Evolutionary conservation across 2,329 filamentous ascomycete genomes (phyloP).

Genomic region (Geosmithia putterillii): DNA sequence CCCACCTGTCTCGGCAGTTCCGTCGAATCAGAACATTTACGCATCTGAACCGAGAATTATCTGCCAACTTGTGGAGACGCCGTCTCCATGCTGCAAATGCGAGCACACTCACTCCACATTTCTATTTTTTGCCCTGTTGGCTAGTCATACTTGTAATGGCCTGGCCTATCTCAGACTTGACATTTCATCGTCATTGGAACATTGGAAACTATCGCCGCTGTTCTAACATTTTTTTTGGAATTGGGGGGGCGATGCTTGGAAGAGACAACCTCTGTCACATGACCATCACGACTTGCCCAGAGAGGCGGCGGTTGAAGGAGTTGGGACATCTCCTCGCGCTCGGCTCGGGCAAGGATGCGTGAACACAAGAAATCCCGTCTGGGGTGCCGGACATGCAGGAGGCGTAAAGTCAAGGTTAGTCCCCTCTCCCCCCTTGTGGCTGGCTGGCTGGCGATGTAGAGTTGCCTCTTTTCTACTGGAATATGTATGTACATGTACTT

Average conservation of each 20-base stretch:
- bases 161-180: background rate
- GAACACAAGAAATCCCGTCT: slow-evolving; percentile 6
- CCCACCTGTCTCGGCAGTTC: background rate
- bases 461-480: no score
- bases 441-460: no score
- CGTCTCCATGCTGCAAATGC: background rate
- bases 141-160: background rate
- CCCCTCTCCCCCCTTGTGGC: background rate
- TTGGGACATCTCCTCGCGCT: no score
- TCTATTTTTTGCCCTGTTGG: background rate
- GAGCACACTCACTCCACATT: background rate
- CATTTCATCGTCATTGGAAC: no score
- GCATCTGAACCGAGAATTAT: background rate
- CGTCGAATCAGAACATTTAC: background rate
- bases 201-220: no score
- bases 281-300: no score
- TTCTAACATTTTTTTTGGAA: no score
- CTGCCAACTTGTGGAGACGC: background rate
- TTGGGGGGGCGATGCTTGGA: no score
- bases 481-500: no score
- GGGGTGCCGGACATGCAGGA: slow-evolving; percentile 8
- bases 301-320: no score
- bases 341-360: background rate
- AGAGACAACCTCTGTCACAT: no score
- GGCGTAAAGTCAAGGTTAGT: slow-evolving; percentile 7